Base-by-base conservation (phyloP, 768 basidiomycete genomes). In the Russula olivacea region DNA sequence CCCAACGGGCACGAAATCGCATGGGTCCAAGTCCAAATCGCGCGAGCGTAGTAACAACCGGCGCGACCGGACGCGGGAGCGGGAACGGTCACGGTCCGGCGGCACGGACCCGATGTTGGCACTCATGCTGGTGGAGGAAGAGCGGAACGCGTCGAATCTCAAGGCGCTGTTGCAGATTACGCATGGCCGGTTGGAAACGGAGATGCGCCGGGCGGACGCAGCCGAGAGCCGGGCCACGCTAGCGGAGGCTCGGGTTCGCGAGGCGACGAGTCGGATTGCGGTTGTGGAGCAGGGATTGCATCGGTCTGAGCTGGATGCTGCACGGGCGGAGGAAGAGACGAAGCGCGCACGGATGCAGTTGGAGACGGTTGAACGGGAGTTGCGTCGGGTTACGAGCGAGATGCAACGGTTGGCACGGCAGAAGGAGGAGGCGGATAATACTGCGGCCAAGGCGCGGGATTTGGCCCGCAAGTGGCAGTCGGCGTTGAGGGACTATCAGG, bases 61-160 rank as follows among this genome's bases (percentile, higher is more conserved):
- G 17, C 49, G 59, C 19, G 63, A 47, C 25, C 51, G 52, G 40
- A 40, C 41, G 3, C 28, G 52, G 55, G 57, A 61, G 17, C 64
- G 66, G 7, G 9, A n/a, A n/a, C n/a, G n/a, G n/a, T n/a, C n/a
- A n/a, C n/a, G n/a, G n/a, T n/a, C n/a, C n/a, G n/a, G n/a, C n/a
- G n/a, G n/a, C n/a, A n/a, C n/a, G n/a, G n/a, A 57, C 36, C 63
- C 66, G 52, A 63, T 68, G 65, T 41, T 68, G 58, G 63, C 63
- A n/a, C 21, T 68, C 36, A 66, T 68, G 67, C 56, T 68, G 43
- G 67, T 52, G 43, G 67, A 68, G 55, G 65, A 66, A 40, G 67
- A 68, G 48, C 65, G 67, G 45, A 66, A 68, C 58, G 59, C 67
- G 41, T 63, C 64, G 57, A 66, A 63, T 41, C 61, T 68, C 34